Evolutionary conservation across 495 filamentous ascomycete genomes (phyloP), one percentile per base, ranked within the genome.

Genomic region (Lophium mytilinum): DNA sequence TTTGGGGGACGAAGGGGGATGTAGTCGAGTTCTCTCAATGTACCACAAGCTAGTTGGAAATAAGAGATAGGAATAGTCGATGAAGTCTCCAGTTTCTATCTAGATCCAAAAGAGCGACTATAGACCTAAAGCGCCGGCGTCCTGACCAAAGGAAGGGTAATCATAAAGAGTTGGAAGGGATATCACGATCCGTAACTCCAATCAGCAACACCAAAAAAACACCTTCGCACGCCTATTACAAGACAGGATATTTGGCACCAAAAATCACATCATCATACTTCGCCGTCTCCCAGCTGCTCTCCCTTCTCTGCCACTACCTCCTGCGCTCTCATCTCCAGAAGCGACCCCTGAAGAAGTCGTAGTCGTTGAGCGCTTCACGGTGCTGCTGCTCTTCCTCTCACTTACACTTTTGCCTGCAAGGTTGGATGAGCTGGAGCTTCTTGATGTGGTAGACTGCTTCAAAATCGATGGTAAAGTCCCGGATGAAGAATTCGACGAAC

Each of bases 211-310:
- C 24, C 24, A 30, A 30, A 6, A 6, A 30, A 30, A 30, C 24
- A 6, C 24, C 24, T 6, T 30, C 24, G 24, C 24, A 30, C 24
- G 2, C 24, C 24, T 30, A 30, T 30, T 30, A 30, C 24, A 30
- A 30, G 24, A 30, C 24, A 30, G 24, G 24, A 30, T 30, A 30
- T 30, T 30, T 30, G 24, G 7, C 15, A 24, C 7, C 33, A 48
- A 11, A 56, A 17, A 43, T 61, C 48, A 71, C 50, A 69, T 21
- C 64, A 69, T 61, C 68, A 69, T 71, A 57, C 68, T 71, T 58
- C 64, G 55, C 61, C 68, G 56, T 60, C 68, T 37, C 45, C 56
- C 60, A 2, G 67, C 68, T 33, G 65, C 66, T 21, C 68, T 51
- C 51, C 68, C 68, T 9, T 54, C 55, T 21, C 64, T 62, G 18